These are phyloP conservation scores for Mycena citricolor DNA, from an alignment of 1,284 basidiomycete species.

Conservation along the genomic window DNA sequence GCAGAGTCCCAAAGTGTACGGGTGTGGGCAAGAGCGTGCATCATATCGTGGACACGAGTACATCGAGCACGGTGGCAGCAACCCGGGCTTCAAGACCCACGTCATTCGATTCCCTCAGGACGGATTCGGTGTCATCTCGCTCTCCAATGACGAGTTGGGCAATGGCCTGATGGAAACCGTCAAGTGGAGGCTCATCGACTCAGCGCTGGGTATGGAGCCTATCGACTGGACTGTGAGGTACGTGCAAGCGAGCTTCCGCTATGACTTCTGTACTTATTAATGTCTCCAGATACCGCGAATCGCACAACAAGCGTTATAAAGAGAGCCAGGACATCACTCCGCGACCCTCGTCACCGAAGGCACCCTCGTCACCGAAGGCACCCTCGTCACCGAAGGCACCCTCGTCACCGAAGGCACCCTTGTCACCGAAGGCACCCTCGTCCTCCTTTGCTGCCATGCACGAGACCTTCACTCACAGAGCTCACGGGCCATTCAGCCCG, in stretches of 20 bases:
- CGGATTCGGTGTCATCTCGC: conserved; percentile 33
- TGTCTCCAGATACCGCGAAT: conserved; percentile 5
- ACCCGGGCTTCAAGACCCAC: conserved; percentile 33
- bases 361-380: conserved; percentile 12
- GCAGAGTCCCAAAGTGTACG: conserved; percentile 30
- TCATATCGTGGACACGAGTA: conserved; percentile 34
- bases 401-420: too few relatives aligned
- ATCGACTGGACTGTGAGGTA: conserved; percentile 26
- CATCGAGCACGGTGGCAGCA: conserved; percentile 30
- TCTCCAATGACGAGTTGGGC: conserved; percentile 35
- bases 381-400: too few relatives aligned
- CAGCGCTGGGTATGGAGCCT: conserved; percentile 25
- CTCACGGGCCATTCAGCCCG: conserved; percentile 23
- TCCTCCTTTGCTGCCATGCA: conserved; percentile 18
- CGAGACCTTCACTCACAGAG: conserved; percentile 20
- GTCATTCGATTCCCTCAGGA: conserved; percentile 29
- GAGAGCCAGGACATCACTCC: conserved; percentile 17
- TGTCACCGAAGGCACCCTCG: conserved; percentile 25
- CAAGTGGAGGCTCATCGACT: conserved; percentile 26
- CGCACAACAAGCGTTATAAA: conserved; percentile 5
- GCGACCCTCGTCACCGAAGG: conserved; percentile 20
- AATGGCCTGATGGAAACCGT: conserved; percentile 26
- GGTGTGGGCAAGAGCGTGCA: conserved; percentile 32
- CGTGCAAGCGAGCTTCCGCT: neutral
- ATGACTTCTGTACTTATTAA: neutral